Evolutionary conservation across 2,329 filamentous ascomycete genomes (phyloP).

Genomic region (Venturia aucupariae): DNA sequence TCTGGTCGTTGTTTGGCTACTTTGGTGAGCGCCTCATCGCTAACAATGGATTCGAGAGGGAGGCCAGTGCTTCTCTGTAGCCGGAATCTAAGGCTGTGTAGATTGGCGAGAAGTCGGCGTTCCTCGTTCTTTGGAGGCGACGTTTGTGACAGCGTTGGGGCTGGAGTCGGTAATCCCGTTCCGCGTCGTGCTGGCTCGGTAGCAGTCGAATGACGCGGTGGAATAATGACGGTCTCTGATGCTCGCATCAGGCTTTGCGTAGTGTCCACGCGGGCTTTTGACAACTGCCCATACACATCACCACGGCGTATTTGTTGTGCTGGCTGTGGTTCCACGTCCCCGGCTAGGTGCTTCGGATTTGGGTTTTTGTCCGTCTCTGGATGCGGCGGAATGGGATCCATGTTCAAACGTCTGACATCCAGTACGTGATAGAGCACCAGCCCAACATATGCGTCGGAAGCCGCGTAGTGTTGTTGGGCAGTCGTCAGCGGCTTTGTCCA

Average conservation of each 20-base stretch:
- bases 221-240: background rate
- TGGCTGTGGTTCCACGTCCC: background rate
- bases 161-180: background rate
- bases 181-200: background rate
- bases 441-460: constrained; percentile 74
- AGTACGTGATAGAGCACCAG: constrained; percentile 63
- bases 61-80: background rate
- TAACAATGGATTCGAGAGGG: background rate
- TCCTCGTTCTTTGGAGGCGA: background rate
- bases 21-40: background rate
- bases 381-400: constrained; percentile 61
- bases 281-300: background rate
- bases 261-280: background rate
- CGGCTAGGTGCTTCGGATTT: background rate
- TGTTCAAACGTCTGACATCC: constrained; percentile 54
- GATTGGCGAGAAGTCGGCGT: background rate
- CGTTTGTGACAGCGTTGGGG: background rate
- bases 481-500: constrained; percentile 58
- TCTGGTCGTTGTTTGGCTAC: background rate
- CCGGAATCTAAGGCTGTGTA: constrained; percentile 4
- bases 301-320: background rate
- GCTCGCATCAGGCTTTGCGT: background rate
- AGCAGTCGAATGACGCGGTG: background rate
- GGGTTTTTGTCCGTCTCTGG: constrained; percentile 43
- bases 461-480: constrained; percentile 49